These are phyloP conservation scores for Alternaria ethzedia DNA, from an alignment of 2,329 filamentous ascomycete species.

Conservation along the genomic window DNA sequence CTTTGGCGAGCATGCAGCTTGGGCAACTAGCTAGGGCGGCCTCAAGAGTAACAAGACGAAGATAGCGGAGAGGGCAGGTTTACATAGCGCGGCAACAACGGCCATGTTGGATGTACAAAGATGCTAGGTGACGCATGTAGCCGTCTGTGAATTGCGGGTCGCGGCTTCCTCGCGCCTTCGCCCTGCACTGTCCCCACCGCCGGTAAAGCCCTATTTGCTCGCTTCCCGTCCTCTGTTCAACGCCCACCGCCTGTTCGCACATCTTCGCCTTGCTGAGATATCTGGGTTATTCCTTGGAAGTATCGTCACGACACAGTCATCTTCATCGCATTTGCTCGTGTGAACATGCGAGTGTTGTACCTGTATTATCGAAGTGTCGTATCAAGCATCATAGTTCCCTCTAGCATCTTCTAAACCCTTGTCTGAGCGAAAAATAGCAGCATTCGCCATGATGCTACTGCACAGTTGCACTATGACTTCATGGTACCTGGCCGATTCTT, in stretches of 20 bases:
- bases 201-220: conserved; percentile 10
- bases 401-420: background rate
- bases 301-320: background rate
- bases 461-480: background rate
- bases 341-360: background rate
- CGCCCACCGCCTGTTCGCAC: conserved; percentile 17
- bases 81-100: conserved; percentile 11
- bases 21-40: conserved; percentile 5
- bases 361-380: background rate
- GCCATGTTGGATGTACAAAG: conserved; percentile 15
- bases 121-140: conserved; percentile 19
- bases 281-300: background rate
- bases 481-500: background rate
- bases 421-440: background rate
- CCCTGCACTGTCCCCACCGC: conserved; percentile 5
- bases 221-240: conserved; percentile 1
- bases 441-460: background rate
- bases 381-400: background rate
- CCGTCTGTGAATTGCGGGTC: conserved; percentile 13
- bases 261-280: background rate
- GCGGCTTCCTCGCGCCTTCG: conserved; percentile 6
- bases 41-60: conserved; percentile 1
- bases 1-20: conserved; percentile 4
- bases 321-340: background rate
- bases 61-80: conserved; percentile 1